Evolutionary conservation across 352 stramenopile species (phyloP).

Genomic region (Phytophthora pluvialis): DNA sequence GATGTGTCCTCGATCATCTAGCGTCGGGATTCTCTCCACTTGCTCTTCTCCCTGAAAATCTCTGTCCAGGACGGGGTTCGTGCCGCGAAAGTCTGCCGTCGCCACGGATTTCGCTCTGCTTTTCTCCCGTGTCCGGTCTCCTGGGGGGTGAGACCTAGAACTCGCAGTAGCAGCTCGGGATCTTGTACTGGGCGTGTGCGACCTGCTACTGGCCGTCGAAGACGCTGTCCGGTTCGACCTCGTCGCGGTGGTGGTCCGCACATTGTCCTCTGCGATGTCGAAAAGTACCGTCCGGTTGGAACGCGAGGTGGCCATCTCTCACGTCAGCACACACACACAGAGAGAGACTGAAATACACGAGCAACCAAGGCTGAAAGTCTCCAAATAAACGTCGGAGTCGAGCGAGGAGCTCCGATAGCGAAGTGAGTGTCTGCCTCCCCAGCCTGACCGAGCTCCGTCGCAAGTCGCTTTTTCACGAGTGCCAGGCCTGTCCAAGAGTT

Average conservation of each 20-base stretch:
- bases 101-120: slow-evolving; percentile 7
- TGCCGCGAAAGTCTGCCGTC: slow-evolving; percentile 28
- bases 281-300: slow-evolving; percentile 49
- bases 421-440: slow-evolving; percentile 7
- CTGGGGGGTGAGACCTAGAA: slow-evolving; percentile 16
- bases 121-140: slow-evolving; percentile 8
- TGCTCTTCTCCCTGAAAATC: slow-evolving; percentile 9
- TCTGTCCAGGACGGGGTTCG: slow-evolving; percentile 22
- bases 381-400: slow-evolving; percentile 10
- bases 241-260: slow-evolving; percentile 12
- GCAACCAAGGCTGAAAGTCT: slow-evolving; percentile 7
- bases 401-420: slow-evolving; percentile 10
- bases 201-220: slow-evolving; percentile 17
- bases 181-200: slow-evolving; percentile 24
- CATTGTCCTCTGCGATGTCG: slow-evolving; percentile 53
- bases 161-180: slow-evolving; percentile 17
- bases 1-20: slow-evolving; percentile 35
- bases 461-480: slow-evolving; percentile 26
- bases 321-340: slow-evolving; percentile 1
- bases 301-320: slow-evolving; percentile 34
- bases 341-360: background rate
- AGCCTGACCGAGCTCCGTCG: background rate
- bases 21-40: slow-evolving; percentile 21
- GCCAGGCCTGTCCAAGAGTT: slow-evolving; percentile 9
- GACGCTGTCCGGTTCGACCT: slow-evolving; percentile 26